A percentile compares a stretch with the other conserved stretches of the same genome.
Evolutionary conservation across 495 filamentous ascomycete species (phyloP).

Genomic region (Aspergillus sclerotioniger): DNA sequence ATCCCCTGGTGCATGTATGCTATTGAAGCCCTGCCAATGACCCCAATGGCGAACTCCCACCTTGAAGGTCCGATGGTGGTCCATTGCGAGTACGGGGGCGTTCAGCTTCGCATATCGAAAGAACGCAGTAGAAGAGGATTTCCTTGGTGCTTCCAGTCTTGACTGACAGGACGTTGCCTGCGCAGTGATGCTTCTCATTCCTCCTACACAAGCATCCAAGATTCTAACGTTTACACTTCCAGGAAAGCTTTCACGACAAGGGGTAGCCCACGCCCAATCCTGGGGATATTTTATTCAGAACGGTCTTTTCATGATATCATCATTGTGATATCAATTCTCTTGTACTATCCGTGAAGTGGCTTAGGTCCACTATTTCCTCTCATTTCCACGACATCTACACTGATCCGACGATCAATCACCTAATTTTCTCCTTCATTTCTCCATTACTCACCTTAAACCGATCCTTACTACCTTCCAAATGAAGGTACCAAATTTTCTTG

Average conservation of each 20-base stretch:
- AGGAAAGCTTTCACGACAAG: background rate
- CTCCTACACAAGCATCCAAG: background rate
- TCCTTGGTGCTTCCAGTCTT: background rate
- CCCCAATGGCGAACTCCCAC: background rate
- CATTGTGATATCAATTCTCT: background rate
- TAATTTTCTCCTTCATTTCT: background rate
- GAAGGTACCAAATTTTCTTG: background rate
- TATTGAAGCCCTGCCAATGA: background rate
- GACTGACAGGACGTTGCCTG: background rate
- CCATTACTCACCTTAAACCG: background rate
- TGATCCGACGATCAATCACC: background rate
- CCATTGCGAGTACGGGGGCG: background rate
- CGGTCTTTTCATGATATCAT: background rate
- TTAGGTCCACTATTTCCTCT: background rate
- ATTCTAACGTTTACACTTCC: background rate
- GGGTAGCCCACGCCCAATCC: background rate
- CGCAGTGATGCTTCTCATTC: constrained; percentile 2
- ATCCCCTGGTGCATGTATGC: too few species aligned
- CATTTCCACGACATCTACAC: background rate
- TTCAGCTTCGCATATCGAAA: background rate
- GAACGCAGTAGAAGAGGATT: background rate
- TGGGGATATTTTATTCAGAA: constrained; percentile 1
- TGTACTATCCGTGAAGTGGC: background rate
- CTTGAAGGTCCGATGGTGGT: background rate
- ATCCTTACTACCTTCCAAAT: constrained; percentile 2